These are phyloP conservation scores for Talaromyces sp. DNA, from an alignment of 2,329 filamentous ascomycete genomes.

Conservation along the genomic window DNA sequence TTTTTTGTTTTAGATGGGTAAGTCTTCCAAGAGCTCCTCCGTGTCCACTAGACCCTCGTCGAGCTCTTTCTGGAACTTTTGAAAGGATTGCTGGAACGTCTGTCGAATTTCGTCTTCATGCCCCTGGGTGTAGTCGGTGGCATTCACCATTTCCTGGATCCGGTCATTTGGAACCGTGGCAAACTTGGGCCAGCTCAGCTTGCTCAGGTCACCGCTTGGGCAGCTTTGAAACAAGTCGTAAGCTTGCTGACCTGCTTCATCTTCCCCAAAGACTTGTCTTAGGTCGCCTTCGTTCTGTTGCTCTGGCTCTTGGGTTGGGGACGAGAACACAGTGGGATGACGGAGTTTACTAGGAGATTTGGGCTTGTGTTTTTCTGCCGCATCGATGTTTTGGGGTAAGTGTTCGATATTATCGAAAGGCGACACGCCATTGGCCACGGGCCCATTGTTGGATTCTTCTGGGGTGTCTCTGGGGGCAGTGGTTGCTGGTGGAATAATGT, in stretches of 20 bases:
- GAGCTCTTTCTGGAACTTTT: conserved; percentile 1
- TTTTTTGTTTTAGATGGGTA: conserved; percentile 1
- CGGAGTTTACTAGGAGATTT: conserved; percentile 39
- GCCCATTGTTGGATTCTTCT: background rate
- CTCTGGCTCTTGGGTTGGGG: background rate
- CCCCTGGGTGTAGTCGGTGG: background rate
- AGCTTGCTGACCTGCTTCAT: conserved; percentile 9
- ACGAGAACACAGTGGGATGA: conserved; percentile 21
- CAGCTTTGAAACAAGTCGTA: conserved; percentile 11
- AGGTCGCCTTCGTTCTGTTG: conserved; percentile 1
- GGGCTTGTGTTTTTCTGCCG: conserved; percentile 27
- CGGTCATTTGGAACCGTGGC: background rate
- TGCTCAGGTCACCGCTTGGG: conserved; percentile 12
- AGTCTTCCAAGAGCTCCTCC: conserved; percentile 2
- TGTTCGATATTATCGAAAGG: background rate
- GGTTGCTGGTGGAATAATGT: background rate
- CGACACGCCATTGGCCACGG: background rate
- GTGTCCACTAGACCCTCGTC: conserved; percentile 3
- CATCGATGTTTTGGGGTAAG: background rate
- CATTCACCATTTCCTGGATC: background rate
- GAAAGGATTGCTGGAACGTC: background rate
- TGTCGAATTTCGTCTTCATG: background rate
- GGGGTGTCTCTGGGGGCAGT: background rate
- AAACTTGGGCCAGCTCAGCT: conserved; percentile 11
- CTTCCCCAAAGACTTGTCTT: conserved; percentile 10